These are phyloP conservation scores for Cercospora sesami DNA, from an alignment of 2,329 filamentous ascomycete genomes.

Conservation along the genomic window DNA sequence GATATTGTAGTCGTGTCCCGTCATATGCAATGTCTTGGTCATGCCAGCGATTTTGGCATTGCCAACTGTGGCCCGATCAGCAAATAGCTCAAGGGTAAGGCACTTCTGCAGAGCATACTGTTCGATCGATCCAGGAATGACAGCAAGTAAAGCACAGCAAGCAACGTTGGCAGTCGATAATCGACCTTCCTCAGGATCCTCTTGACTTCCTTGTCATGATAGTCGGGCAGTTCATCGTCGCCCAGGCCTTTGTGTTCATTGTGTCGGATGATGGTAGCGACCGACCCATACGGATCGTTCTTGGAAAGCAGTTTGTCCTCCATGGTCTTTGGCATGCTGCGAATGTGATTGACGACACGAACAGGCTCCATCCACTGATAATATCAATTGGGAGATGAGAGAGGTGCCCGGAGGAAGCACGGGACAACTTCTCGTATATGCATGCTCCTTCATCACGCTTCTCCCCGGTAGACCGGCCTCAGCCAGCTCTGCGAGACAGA, in stretches of 20 bases:
- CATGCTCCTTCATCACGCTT: slow-evolving; percentile 6
- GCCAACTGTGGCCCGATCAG: slow-evolving; percentile 37
- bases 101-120: slow-evolving; percentile 14
- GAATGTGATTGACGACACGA: slow-evolving; percentile 5
- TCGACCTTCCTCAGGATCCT: slow-evolving; percentile 55
- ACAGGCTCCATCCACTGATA: neutral
- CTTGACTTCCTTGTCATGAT: slow-evolving; percentile 32
- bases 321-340: slow-evolving; percentile 10
- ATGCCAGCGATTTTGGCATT: slow-evolving; percentile 35
- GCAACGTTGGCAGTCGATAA: slow-evolving; percentile 22
- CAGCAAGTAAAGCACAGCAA: slow-evolving; percentile 47
- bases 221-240: slow-evolving; percentile 20
- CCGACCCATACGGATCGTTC: slow-evolving; percentile 5
- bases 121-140: slow-evolving; percentile 43
- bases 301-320: slow-evolving; percentile 13
- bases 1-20: slow-evolving; percentile 44
- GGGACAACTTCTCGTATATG: slow-evolving; percentile 5
- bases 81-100: neutral
- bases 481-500: neutral
- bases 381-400: neutral
- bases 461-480: neutral
- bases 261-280: slow-evolving; percentile 9
- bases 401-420: neutral
- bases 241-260: slow-evolving; percentile 23
- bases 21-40: slow-evolving; percentile 43